Conservation (phyloP, 2,329 filamentous ascomycete species). For the Penicillium digitatum region DNA sequence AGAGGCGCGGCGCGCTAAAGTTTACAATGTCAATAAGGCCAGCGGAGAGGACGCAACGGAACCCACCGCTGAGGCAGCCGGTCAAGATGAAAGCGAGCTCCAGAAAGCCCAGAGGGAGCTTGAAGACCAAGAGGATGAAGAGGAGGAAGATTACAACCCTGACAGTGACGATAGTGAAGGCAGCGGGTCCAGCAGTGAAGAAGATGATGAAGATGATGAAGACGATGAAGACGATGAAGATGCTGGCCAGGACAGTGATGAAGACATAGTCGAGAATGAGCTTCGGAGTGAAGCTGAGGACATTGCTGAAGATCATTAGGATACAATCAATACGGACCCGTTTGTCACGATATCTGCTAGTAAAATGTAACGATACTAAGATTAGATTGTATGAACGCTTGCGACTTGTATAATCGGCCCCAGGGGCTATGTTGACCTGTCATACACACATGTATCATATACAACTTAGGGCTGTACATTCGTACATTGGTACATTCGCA, state of each 20-base stretch:
- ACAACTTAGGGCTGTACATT: neutral
- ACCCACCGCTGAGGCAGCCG: slow-evolving; percentile 31
- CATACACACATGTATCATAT: slow-evolving; percentile 10
- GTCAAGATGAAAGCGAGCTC: slow-evolving; percentile 55
- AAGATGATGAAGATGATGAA: slow-evolving; percentile 25
- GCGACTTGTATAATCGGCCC: neutral
- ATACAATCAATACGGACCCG: neutral
- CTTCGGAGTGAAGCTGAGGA: slow-evolving; percentile 46
- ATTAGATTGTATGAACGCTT: neutral
- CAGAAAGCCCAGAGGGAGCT: slow-evolving; percentile 56
- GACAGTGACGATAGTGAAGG: slow-evolving; percentile 50
- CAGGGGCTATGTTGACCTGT: slow-evolving; percentile 14
- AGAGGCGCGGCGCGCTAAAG: slow-evolving; percentile 57
- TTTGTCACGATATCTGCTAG: neutral
- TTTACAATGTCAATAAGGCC: slow-evolving; percentile 50
- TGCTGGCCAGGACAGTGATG: slow-evolving; percentile 28
- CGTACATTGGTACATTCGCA: neutral
- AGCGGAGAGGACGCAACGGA: slow-evolving; percentile 27
- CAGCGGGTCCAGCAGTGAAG: slow-evolving; percentile 44
- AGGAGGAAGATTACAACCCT: slow-evolving; percentile 51
- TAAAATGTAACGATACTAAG: neutral
- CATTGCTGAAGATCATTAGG: slow-evolving; percentile 29
- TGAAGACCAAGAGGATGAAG: slow-evolving; percentile 47
- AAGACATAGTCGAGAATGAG: slow-evolving; percentile 38
- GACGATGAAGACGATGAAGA: slow-evolving; percentile 29